These are phyloP conservation scores for Aspergillus spinulosporus DNA, from an alignment of 2,329 filamentous ascomycete species.

Conservation along the genomic window DNA sequence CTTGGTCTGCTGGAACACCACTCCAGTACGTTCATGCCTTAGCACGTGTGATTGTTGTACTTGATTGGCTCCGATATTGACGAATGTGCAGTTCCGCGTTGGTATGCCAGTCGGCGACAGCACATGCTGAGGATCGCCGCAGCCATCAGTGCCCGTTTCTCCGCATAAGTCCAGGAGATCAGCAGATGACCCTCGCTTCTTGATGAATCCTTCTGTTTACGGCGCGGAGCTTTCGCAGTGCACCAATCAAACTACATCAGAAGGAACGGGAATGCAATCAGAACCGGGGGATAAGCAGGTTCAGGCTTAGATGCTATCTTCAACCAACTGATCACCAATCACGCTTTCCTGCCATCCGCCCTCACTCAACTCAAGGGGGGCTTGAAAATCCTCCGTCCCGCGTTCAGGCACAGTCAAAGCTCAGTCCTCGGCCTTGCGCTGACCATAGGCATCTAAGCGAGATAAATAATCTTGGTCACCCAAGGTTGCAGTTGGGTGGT, in stretches of 20 bases:
- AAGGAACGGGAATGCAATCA: background rate
- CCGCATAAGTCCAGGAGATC: slow-evolving; percentile 1
- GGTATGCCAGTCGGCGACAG: background rate
- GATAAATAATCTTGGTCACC: slow-evolving; percentile 15
- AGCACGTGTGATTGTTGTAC: background rate
- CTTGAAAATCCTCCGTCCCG: slow-evolving; percentile 6
- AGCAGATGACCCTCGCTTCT: slow-evolving; percentile 6
- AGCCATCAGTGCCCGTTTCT: background rate
- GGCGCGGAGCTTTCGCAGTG: background rate
- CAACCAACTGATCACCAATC: slow-evolving; percentile 1
- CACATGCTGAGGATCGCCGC: background rate
- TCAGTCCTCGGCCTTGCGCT: slow-evolving; percentile 15
- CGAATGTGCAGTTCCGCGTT: background rate
- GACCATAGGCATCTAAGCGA: slow-evolving; percentile 7
- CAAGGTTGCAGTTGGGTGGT: background rate
- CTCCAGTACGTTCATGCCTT: background rate
- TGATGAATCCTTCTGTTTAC: slow-evolving; percentile 8
- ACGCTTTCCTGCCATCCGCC: background rate
- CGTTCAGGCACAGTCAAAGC: background rate
- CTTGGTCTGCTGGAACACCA: background rate
- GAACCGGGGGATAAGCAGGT: background rate
- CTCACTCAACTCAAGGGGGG: background rate
- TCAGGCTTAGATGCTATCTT: slow-evolving; percentile 3
- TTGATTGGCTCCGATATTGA: background rate
- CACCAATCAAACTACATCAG: slow-evolving; percentile 9